These are phyloP conservation scores for Boechera stricta DNA, from an alignment of 345 rosid genomes.

Conservation along the genomic window DNA sequence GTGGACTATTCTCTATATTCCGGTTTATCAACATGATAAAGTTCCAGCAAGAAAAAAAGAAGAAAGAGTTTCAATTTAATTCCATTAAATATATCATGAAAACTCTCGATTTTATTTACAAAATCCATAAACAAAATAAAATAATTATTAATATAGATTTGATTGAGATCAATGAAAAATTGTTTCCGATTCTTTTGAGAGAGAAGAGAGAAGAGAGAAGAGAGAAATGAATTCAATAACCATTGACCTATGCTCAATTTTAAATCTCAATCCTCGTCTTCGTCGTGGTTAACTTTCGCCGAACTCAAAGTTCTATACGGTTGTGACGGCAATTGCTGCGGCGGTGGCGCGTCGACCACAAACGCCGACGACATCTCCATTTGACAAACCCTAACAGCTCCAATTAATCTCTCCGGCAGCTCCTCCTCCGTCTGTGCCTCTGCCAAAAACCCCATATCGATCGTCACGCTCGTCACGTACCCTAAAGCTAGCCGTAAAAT, in stretches of 20 bases:
- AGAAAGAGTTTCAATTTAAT: neutral
- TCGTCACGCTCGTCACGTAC: slow-evolving; percentile 72
- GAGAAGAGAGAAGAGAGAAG: neutral
- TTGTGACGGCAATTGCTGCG: slow-evolving; percentile 3
- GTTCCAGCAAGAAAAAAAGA: neutral
- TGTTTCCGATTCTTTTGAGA: slow-evolving; percentile 3
- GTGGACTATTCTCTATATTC: slow-evolving; percentile 23
- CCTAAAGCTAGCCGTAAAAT: slow-evolving; percentile 80
- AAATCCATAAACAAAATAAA: slow-evolving; percentile 1
- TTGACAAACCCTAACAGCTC: slow-evolving; percentile 86
- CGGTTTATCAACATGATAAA: neutral
- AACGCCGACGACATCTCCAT: slow-evolving; percentile 89
- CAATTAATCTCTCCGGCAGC: slow-evolving; percentile 81
- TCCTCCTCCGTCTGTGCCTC: slow-evolving; percentile 83
- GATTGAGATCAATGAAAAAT: slow-evolving; percentile 17
- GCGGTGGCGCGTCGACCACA: slow-evolving; percentile 49
- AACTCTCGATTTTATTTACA: slow-evolving; percentile 30
- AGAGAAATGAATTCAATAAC: slow-evolving; percentile 7
- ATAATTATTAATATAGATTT: neutral
- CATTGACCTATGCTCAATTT: slow-evolving; percentile 9
- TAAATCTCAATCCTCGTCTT: slow-evolving; percentile 40
- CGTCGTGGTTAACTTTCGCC: slow-evolving; percentile 73
- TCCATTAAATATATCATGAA: slow-evolving; percentile 13
- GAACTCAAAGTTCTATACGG: slow-evolving; percentile 49
- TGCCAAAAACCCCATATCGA: slow-evolving; percentile 89